Evolutionary conservation across 2,329 filamentous ascomycete species (phyloP).

Genomic region (Colletotrichum sp.): DNA sequence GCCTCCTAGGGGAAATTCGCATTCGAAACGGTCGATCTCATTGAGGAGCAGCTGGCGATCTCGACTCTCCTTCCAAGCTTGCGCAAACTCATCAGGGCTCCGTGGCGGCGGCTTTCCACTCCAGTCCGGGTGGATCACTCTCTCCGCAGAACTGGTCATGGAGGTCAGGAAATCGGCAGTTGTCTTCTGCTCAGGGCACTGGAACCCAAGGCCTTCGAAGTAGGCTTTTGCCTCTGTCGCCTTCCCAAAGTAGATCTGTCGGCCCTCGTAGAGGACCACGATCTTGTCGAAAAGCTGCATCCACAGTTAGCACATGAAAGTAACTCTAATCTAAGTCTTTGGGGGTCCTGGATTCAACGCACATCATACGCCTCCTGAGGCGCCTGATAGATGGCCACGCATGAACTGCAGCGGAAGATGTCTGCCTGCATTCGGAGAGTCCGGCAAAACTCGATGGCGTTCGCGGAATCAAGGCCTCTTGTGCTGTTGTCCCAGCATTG

Average conservation of each 20-base stretch:
- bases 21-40: slow-evolving; percentile 8
- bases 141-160: slow-evolving; percentile 38
- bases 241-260: slow-evolving; percentile 70
- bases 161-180: slow-evolving; percentile 78
- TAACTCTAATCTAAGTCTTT: rapidly evolving
- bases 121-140: slow-evolving; percentile 17
- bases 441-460: slow-evolving; percentile 23
- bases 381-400: slow-evolving; percentile 62
- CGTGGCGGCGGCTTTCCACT: background rate
- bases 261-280: slow-evolving; percentile 68
- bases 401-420: slow-evolving; percentile 26
- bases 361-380: slow-evolving; percentile 61
- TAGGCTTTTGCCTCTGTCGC: slow-evolving; percentile 66
- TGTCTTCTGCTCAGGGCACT: slow-evolving; percentile 60
- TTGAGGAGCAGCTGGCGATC: background rate
- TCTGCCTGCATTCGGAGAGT: slow-evolving; percentile 31
- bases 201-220: slow-evolving; percentile 70
- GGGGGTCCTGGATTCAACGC: background rate
- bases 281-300: slow-evolving; percentile 67
- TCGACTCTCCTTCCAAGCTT: slow-evolving; percentile 3
- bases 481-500: slow-evolving; percentile 51
- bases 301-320: background rate
- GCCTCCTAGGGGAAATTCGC: slow-evolving; percentile 1
- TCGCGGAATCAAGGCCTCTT: slow-evolving; percentile 42
- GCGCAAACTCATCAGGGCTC: slow-evolving; percentile 9